These are phyloP conservation scores for Eutrema yunnanense DNA, from an alignment of 345 rosid species.

Conservation along the genomic window DNA sequence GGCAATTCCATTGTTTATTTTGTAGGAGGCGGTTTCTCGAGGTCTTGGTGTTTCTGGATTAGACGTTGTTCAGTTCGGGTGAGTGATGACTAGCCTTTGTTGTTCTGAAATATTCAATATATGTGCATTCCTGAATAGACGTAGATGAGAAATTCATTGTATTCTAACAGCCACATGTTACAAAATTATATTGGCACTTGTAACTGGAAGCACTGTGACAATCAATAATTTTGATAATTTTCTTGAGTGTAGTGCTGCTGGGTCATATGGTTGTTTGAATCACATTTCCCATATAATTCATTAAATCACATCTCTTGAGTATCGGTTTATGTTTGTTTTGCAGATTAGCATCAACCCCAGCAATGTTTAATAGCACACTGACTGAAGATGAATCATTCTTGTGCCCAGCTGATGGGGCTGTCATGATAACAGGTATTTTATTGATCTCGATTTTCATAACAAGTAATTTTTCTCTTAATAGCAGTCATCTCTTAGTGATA, in stretches of 20 bases:
- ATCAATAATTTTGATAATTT: background rate
- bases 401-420: slow-evolving; percentile 96
- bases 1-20: slow-evolving; percentile 23
- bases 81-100: slow-evolving; percentile 25
- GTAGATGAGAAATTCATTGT: background rate
- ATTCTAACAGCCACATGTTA: background rate
- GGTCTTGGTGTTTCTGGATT: slow-evolving; percentile 68
- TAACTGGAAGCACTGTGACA: background rate
- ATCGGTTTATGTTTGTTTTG: slow-evolving; percentile 4
- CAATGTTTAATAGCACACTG: slow-evolving; percentile 95
- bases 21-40: slow-evolving; percentile 85
- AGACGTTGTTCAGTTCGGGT: slow-evolving; percentile 91
- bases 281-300: background rate
- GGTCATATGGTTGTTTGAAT: background rate
- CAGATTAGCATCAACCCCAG: slow-evolving; percentile 98
- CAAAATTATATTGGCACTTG: background rate
- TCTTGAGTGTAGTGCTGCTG: background rate
- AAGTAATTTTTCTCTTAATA: background rate
- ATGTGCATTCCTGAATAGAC: background rate
- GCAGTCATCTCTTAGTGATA: background rate
- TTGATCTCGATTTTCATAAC: background rate
- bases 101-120: background rate
- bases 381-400: slow-evolving; percentile 54
- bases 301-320: background rate
- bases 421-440: slow-evolving; percentile 87